Conservation (phyloP, 2,329 filamentous ascomycete species). For the Dothiorella sarmentorum region DNA sequence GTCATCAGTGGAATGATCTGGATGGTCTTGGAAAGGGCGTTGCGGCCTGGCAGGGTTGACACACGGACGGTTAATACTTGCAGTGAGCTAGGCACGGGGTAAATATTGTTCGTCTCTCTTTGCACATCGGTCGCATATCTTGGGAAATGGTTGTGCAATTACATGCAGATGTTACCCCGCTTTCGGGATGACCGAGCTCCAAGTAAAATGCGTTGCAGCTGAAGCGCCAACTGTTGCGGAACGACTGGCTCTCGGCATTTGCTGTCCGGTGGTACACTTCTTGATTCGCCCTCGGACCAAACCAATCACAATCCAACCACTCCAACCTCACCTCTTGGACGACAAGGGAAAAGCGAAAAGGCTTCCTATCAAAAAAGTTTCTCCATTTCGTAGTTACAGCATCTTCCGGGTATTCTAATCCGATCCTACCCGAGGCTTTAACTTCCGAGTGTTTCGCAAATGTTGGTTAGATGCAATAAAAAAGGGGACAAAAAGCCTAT, state of each 20-base stretch:
- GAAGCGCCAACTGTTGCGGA: background rate
- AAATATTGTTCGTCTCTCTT: background rate
- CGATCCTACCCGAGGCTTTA: conserved; percentile 2
- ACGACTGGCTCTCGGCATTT: background rate
- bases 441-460: conserved; percentile 13
- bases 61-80: background rate
- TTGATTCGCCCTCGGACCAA: background rate
- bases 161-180: conserved; percentile 1
- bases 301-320: background rate
- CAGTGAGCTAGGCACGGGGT: background rate
- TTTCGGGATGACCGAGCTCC: background rate
- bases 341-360: background rate
- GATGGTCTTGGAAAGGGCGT: too few species aligned
- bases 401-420: conserved; percentile 9
- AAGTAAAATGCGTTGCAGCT: background rate
- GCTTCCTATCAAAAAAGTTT: conserved; percentile 9
- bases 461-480: conserved; percentile 3
- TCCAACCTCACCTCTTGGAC: background rate
- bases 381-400: conserved; percentile 17
- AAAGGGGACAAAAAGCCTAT: conserved; percentile 4
- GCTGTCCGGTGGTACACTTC: background rate
- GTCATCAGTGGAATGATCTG: background rate
- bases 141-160: background rate
- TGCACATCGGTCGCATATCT: background rate
- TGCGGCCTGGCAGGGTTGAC: background rate